Evolutionary conservation across 2,329 filamentous ascomycete genomes (phyloP).

Genomic region (Neurospora sp.): DNA sequence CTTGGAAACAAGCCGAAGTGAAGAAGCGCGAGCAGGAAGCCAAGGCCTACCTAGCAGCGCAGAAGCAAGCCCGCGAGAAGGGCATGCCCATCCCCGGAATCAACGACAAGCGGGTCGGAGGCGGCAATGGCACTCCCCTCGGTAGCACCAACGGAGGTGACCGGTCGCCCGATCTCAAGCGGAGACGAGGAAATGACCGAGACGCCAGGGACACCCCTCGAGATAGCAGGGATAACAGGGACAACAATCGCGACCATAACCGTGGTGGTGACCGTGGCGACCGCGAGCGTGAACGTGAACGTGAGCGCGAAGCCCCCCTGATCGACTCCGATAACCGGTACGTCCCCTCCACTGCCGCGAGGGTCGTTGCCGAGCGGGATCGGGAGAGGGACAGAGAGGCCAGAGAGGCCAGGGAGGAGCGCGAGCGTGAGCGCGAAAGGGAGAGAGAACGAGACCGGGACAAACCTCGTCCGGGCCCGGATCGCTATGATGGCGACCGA

Average conservation of each 20-base stretch:
- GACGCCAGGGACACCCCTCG: background rate
- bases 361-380: background rate
- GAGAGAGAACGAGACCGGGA: constrained; percentile 6
- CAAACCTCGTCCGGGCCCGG: constrained; percentile 1
- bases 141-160: constrained; percentile 24
- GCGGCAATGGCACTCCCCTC: background rate
- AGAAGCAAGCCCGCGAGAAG: constrained; percentile 50
- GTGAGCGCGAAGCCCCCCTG: constrained; percentile 2
- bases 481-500: background rate
- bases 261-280: constrained; percentile 18
- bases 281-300: constrained; percentile 23
- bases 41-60: constrained; percentile 52
- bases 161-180: constrained; percentile 32
- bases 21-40: constrained; percentile 53
- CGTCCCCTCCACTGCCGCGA: background rate
- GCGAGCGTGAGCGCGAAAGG: constrained; percentile 7
- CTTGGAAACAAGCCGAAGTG: constrained; percentile 51
- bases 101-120: constrained; percentile 34
- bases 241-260: constrained; percentile 16
- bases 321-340: background rate
- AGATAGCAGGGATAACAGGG: background rate
- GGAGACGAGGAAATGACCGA: constrained; percentile 23
- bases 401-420: constrained; percentile 5
- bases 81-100: constrained; percentile 47
- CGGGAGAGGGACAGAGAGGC: background rate